Percentiles rank a stretch among this genome's conserved stretches.
phyloP scores from a whole-genome alignment of 495 filamentous ascomycete genomes.

The Podospora appendiculata region DNA sequence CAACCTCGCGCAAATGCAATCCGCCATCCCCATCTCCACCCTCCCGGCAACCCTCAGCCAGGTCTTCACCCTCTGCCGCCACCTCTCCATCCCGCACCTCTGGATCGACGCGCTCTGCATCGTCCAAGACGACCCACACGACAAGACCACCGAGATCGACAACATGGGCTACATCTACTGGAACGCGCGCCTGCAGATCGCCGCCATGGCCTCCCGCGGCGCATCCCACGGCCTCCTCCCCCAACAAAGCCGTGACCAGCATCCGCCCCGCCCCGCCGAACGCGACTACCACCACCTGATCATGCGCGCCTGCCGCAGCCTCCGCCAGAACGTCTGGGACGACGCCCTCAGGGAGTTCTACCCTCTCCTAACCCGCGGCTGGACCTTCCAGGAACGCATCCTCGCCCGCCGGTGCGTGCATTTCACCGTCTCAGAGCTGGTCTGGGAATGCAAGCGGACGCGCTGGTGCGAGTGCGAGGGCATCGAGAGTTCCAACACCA shows the following conservation, averaged over 20 bases:
- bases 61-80: neutral
- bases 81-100: slow-evolving; percentile 13
- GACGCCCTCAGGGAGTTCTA: neutral
- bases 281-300: neutral
- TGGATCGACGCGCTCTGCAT: slow-evolving; percentile 38
- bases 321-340: neutral
- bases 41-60: slow-evolving; percentile 5
- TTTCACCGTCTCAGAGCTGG: neutral
- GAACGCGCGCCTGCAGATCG: slow-evolving; percentile 20
- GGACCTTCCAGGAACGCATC: neutral
- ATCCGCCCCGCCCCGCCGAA: no score
- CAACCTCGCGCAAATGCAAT: neutral
- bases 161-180: slow-evolving; percentile 30
- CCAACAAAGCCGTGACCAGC: no score
- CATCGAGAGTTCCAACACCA: neutral
- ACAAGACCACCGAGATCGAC: slow-evolving; percentile 26
- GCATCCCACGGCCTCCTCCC: no score
- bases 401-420: neutral
- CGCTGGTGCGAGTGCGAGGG: neutral
- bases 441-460: neutral
- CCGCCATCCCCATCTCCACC: neutral
- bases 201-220: slow-evolving; percentile 10
- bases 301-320: neutral
- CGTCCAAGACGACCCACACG: slow-evolving; percentile 22
- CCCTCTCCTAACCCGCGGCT: neutral